Conservation (phyloP, 768 basidiomycete genomes). For the Serpula lacrymans region DNA sequence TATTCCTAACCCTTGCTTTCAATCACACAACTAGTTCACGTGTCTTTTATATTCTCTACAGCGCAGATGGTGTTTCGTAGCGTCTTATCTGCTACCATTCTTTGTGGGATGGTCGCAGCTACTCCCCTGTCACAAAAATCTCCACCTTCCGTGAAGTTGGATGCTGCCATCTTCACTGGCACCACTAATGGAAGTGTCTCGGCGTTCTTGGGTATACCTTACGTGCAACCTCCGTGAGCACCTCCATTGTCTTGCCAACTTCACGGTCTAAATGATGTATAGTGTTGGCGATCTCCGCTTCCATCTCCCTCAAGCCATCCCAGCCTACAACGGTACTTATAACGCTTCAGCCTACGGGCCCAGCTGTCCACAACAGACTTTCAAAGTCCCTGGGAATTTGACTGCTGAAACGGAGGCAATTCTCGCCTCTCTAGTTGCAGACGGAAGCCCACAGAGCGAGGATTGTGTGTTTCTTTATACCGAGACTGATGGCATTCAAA, state of each 20-base stretch:
- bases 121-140: no score
- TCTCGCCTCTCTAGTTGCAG: constrained; percentile 29
- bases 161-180: constrained; percentile 44
- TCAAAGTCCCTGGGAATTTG: constrained; percentile 35
- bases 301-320: constrained; percentile 36
- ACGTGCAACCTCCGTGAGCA: constrained; percentile 51
- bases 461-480: constrained; percentile 45
- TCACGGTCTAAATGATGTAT: no score
- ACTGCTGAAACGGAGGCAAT: no score
- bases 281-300: constrained; percentile 42
- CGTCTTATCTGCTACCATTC: no score
- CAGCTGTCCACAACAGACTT: constrained; percentile 44
- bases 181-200: constrained; percentile 25
- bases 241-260: not conserved
- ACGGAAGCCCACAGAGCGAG: constrained; percentile 35
- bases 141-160: no score
- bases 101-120: no score
- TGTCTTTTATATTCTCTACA: no score
- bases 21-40: no score
- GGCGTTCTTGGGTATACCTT: constrained; percentile 53
- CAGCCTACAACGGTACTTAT: constrained; percentile 32
- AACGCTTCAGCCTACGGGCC: constrained; percentile 40
- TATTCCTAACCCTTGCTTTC: no score
- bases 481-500: not conserved
- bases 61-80: no score